Base-by-base conservation (phyloP, 2,329 filamentous ascomycete genomes). In the Colletotrichum destructivum region DNA sequence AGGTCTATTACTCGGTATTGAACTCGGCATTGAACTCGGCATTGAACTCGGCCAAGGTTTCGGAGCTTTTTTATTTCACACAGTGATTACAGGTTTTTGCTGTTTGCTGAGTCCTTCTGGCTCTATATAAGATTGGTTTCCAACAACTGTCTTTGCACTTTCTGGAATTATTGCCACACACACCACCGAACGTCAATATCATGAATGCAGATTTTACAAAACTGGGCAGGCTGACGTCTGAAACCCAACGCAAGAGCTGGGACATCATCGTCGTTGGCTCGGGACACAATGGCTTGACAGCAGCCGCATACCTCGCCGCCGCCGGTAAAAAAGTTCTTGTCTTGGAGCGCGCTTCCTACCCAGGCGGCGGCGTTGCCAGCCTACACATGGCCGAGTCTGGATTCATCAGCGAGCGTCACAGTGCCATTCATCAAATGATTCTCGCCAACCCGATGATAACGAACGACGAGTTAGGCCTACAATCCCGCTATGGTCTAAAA, bases 221-320 rank as follows among this genome's bases (percentile, higher is more conserved):
- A 21, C 9, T 61, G 42, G 57, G 42, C 23, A 46, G 51, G 21
- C 11, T 54, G 12, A 54, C n/a, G 42, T 1, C 40, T 31, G 23
- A 8, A 35, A 16, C 23, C 51, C 18, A 23, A 64, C 40, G 4
- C 16, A 31, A 9, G 62, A 56, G 9, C 15, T 64, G 62, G 51
- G 65, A 72, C n/a, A 67, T 64, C 38, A 66, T 73, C 44, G 69
- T 73, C 12, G 35, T 73, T 18, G 70, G 70, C 16, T 69, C 49
- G 4, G 70, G 70, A 7, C 66, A 73, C 47, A 73, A 73, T 57
- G 70, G 70, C 6, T 60, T 73, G 6, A 71, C 67, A 15, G 55
- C 70, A 21, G 70, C 70, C 26, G 70, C 70, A 8, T 73, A 73
- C 44, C 55, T 73, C 1, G 70, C 70, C 13, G 69, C 49, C 23